Conservation (phyloP, 2,329 filamentous ascomycete species). For the Talaromyces sp. region DNA sequence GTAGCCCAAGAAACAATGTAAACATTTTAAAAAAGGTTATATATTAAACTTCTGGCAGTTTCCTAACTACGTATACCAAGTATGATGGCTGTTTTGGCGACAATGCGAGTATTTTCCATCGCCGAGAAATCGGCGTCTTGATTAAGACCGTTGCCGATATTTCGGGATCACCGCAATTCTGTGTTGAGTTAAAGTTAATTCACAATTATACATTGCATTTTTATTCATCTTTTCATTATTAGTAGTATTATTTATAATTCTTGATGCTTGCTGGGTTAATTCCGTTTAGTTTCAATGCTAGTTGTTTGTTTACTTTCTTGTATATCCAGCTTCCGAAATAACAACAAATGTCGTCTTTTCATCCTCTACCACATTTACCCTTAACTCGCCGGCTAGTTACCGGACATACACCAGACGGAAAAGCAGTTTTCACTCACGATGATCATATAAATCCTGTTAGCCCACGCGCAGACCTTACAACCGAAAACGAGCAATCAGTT, state of each 20-base stretch:
- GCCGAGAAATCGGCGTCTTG: not conserved
- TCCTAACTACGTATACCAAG: not conserved
- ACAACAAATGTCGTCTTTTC: not conserved
- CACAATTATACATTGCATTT: not conserved
- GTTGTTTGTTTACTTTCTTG: not conserved
- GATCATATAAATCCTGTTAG: not conserved
- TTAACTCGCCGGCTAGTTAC: not conserved
- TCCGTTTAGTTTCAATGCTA: not conserved
- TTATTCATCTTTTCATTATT: not conserved
- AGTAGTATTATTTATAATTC: not conserved
- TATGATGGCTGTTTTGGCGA: not conserved
- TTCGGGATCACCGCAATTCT: not conserved
- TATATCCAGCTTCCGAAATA: not conserved
- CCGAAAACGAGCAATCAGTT: not conserved
- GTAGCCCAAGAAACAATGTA: not conserved
- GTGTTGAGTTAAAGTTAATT: not conserved
- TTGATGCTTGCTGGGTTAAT: not conserved
- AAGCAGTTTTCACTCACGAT: not conserved
- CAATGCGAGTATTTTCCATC: not conserved
- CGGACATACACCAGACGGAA: not conserved
- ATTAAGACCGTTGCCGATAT: not conserved
- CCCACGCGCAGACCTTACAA: not conserved
- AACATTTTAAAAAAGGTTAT: not conserved
- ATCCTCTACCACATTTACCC: not conserved
- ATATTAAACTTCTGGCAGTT: not conserved